These are phyloP conservation scores for Aegilops umbellulata DNA, from an alignment of 176 grass and related monocot species.

Conservation along the genomic window DNA sequence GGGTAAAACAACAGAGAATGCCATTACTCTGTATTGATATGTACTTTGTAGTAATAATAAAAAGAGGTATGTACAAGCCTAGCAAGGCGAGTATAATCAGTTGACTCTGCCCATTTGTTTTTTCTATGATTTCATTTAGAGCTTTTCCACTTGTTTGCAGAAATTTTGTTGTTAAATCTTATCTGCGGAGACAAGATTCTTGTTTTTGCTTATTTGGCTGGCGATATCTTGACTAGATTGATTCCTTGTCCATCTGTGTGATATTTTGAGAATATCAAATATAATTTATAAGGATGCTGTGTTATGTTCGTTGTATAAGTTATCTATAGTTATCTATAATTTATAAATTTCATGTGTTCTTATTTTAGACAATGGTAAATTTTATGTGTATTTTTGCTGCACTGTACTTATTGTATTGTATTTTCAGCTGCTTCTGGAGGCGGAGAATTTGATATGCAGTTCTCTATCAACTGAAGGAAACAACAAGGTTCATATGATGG, in stretches of 20 bases:
- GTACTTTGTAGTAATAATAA: not conserved
- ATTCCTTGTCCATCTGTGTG: not conserved
- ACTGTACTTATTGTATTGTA: slow-evolving; percentile 44
- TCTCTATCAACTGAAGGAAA: slow-evolving; percentile 51
- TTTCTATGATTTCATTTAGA: not conserved
- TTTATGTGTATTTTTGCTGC: slow-evolving; percentile 5
- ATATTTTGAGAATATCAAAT: not conserved
- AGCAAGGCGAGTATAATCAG: not conserved
- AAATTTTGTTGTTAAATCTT: slow-evolving; percentile 6
- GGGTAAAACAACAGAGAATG: not conserved
- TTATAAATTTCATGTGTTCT: not conserved
- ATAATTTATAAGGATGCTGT: not conserved
- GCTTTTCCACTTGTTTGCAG: not conserved
- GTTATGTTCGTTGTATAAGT: not conserved
- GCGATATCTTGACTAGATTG: not conserved
- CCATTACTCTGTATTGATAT: not conserved
- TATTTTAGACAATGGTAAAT: slow-evolving; percentile 2
- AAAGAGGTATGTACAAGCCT: not conserved
- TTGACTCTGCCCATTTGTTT: not conserved
- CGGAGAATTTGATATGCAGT: slow-evolving; percentile 67
- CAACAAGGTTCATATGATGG: slow-evolving; percentile 63
- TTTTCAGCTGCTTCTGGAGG: slow-evolving; percentile 91
- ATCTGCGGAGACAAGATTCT: not conserved
- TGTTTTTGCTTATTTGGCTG: not conserved
- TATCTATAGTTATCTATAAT: slow-evolving; percentile 9